Percentiles rank a stretch among this genome's conserved stretches.
phyloP scores from a whole-genome alignment of 2,329 filamentous ascomycete genomes.

The Xylariaceae sp. region DNA sequence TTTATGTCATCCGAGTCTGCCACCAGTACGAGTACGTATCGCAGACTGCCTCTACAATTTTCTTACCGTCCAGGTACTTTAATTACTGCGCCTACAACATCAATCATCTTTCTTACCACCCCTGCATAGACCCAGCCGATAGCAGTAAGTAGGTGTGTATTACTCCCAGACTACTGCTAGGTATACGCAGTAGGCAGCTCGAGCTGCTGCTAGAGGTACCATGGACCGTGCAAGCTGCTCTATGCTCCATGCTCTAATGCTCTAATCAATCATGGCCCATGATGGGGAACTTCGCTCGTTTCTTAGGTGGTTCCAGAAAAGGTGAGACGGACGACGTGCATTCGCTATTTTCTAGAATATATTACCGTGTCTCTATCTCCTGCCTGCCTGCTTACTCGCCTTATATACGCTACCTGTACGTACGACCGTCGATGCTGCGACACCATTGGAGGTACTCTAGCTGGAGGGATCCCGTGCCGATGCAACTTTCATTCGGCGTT shows the following conservation, averaged over 20 bases:
- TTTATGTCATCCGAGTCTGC: too few relatives aligned
- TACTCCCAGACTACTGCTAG: not conserved
- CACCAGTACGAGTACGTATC: too few relatives aligned
- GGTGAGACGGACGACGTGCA: not conserved
- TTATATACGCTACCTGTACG: not conserved
- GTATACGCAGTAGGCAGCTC: too few relatives aligned
- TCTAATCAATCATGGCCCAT: too few relatives aligned
- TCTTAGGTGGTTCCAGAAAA: not conserved
- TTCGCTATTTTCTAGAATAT: not conserved
- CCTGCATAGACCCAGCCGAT: not conserved
- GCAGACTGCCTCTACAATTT: too few relatives aligned
- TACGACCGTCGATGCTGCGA: too few relatives aligned
- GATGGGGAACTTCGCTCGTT: not conserved
- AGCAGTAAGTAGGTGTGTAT: not conserved
- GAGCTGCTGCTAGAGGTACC: too few relatives aligned
- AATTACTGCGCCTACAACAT: not conserved
- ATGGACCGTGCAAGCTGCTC: too few relatives aligned
- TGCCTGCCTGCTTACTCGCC: not conserved
- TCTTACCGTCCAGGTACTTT: not conserved
- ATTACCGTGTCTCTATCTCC: not conserved
- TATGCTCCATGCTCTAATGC: too few relatives aligned
- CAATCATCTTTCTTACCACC: not conserved
- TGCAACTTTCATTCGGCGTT: not conserved
- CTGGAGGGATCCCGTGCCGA: not conserved
- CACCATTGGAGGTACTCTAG: not conserved